A percentile compares a stretch with the other conserved stretches of the same genome.
These are phyloP conservation scores for Diaporthe sp. DNA, from an alignment of 2,329 filamentous ascomycete species.

Conservation along the genomic window DNA sequence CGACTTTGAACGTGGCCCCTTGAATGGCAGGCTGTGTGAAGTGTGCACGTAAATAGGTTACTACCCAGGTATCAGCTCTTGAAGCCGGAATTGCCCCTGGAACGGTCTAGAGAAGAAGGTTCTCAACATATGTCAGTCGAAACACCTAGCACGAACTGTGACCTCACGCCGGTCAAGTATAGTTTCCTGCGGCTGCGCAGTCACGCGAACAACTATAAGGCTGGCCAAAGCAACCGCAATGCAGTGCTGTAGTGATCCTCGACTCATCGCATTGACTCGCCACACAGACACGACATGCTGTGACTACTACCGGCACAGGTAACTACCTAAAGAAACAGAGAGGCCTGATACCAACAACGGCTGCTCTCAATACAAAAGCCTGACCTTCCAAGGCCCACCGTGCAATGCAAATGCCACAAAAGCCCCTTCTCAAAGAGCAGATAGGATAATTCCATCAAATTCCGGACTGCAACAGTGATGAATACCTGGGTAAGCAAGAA, in stretches of 20 bases:
- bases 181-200: neutral
- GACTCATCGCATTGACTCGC: neutral
- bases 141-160: neutral
- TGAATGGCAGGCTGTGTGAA: neutral
- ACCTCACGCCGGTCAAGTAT: neutral
- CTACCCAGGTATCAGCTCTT: too few relatives aligned
- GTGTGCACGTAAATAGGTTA: neutral
- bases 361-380: neutral
- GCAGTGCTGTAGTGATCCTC: neutral
- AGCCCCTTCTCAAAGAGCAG: neutral
- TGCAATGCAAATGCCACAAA: constrained; percentile 14
- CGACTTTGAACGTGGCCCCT: neutral
- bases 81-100: neutral
- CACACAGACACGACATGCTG: neutral
- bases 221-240: neutral
- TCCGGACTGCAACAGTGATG: neutral
- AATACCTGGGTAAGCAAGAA: neutral
- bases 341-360: neutral
- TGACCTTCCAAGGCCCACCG: neutral
- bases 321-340: neutral
- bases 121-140: neutral
- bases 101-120: neutral
- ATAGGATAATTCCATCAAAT: constrained; percentile 12
- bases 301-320: neutral
- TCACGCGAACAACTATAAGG: neutral